Conservation (phyloP, 805 yeast species). For the Scheffersomyces stipitis region DNA sequence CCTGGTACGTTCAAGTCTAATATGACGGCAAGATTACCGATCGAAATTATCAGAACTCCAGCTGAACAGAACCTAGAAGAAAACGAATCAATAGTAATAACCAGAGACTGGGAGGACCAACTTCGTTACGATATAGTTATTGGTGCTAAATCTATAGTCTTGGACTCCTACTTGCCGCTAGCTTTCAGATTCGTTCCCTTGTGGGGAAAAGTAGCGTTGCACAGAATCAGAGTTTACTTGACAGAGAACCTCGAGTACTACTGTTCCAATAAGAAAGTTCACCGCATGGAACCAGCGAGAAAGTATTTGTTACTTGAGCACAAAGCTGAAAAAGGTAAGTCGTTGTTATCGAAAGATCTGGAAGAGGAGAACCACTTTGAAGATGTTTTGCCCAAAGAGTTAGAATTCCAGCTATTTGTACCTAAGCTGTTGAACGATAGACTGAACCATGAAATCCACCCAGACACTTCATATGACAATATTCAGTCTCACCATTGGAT, state of each 20-base stretch:
- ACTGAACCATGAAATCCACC: slow-evolving; percentile 56
- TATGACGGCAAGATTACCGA: slow-evolving; percentile 59
- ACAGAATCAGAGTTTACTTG: slow-evolving; percentile 78
- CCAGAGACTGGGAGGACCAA: slow-evolving; percentile 92
- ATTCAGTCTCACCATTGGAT: slow-evolving; percentile 96
- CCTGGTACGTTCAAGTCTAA: slow-evolving; percentile 85
- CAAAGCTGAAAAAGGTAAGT: slow-evolving; percentile 54
- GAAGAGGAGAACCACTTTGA: slow-evolving; percentile 31
- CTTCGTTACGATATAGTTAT: slow-evolving; percentile 86
- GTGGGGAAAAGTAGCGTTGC: slow-evolving; percentile 77
- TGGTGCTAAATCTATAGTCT: slow-evolving; percentile 83
- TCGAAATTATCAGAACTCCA: slow-evolving; percentile 72
- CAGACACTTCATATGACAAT: slow-evolving; percentile 77
- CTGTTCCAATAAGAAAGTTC: slow-evolving; percentile 82
- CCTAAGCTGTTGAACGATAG: slow-evolving; percentile 66
- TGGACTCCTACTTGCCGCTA: slow-evolving; percentile 81
- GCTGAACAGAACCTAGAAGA: slow-evolving; percentile 79
- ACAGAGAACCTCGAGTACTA: slow-evolving; percentile 91
- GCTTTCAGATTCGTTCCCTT: slow-evolving; percentile 82
- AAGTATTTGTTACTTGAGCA: slow-evolving; percentile 81
- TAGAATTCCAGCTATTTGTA: slow-evolving; percentile 82
- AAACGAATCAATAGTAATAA: slow-evolving; percentile 88
- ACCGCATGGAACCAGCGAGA: slow-evolving; percentile 85
- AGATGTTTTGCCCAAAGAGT: slow-evolving; percentile 71
- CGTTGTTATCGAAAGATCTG: slow-evolving; percentile 46